Percentiles rank a stretch among this genome's conserved stretches.
Conservation (phyloP, 495 filamentous ascomycete genomes). For the Aspergillus campestris region DNA sequence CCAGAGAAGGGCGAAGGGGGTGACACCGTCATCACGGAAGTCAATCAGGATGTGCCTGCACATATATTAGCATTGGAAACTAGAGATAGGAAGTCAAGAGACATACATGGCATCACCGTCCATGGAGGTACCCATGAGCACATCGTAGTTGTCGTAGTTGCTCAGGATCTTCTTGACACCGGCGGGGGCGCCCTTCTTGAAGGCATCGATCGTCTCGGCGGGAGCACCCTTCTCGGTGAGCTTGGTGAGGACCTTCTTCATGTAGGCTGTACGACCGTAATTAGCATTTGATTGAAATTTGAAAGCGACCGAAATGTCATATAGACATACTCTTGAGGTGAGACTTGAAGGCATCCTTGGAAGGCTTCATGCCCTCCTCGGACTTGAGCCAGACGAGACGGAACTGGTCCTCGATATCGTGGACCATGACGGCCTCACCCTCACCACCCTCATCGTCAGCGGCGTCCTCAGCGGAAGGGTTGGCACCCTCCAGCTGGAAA, state of each 20-base stretch:
- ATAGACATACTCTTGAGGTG: constrained; percentile 69
- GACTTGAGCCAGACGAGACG: constrained; percentile 66
- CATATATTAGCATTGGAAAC: constrained; percentile 8
- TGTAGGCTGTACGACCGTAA: constrained; percentile 53
- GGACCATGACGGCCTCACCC: constrained; percentile 54
- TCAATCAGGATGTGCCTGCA: constrained; percentile 85
- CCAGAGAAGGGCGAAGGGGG: constrained; percentile 86
- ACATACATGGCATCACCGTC: constrained; percentile 83
- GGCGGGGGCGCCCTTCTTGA: constrained; percentile 61
- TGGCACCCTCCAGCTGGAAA: constrained; percentile 90
- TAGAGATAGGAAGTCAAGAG: not conserved
- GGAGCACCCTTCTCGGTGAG: constrained; percentile 54
- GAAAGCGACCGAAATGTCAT: not conserved
- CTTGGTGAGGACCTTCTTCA: constrained; percentile 72
- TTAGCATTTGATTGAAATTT: not conserved
- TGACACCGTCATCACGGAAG: constrained; percentile 93
- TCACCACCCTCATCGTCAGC: constrained; percentile 66
- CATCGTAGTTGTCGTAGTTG: constrained; percentile 93
- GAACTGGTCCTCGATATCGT: constrained; percentile 92
- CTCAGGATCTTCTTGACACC: constrained; percentile 71
- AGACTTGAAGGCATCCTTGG: constrained; percentile 68
- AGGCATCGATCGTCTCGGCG: constrained; percentile 58
- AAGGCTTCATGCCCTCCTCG: constrained; percentile 48
- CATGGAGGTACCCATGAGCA: constrained; percentile 87
- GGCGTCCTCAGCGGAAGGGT: constrained; percentile 87